phyloP scores from a whole-genome alignment of 306 rosid genomes.

The Oemleria cerasiformis region DNA sequence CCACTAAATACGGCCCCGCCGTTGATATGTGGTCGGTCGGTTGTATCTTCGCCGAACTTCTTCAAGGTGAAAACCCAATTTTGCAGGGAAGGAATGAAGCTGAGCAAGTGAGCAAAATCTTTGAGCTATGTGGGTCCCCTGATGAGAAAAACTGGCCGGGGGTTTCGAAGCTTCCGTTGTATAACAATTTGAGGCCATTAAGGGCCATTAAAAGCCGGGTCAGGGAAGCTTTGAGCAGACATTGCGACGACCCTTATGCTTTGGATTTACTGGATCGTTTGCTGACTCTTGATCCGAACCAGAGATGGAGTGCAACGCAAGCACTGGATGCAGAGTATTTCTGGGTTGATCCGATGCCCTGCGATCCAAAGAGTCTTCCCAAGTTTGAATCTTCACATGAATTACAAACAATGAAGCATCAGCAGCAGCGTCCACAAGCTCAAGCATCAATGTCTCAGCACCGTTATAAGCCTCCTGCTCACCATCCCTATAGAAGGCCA shows the following conservation, averaged over 20 bases:
- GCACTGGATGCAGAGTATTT: constrained; percentile 77
- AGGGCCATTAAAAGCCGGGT: constrained; percentile 63
- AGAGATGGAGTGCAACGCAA: constrained; percentile 66
- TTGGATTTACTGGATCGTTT: constrained; percentile 66
- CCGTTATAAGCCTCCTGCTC: too few relatives aligned
- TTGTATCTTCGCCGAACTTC: constrained; percentile 76
- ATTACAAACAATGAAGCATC: too few relatives aligned
- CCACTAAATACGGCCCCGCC: constrained; percentile 73
- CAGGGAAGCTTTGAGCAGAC: constrained; percentile 48
- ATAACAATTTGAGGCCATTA: constrained; percentile 61
- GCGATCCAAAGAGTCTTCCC: too few relatives aligned
- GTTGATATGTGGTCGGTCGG: constrained; percentile 86
- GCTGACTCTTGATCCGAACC: constrained; percentile 64
- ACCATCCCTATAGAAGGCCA: too few relatives aligned
- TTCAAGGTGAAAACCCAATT: constrained; percentile 54
- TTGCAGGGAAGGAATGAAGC: constrained; percentile 79
- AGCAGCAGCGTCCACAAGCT: too few relatives aligned
- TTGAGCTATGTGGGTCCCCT: constrained; percentile 74
- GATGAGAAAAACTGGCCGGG: constrained; percentile 75
- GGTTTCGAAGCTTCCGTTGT: constrained; percentile 57
- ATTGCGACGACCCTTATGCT: constrained; percentile 69
- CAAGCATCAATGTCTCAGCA: too few relatives aligned
- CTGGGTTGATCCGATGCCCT: constrained; percentile 23
- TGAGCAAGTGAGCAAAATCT: constrained; percentile 66
- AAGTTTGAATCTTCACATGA: too few relatives aligned